phyloP scores from a whole-genome alignment of 495 filamentous ascomycete species.

The Aspergillus hancockii region DNA sequence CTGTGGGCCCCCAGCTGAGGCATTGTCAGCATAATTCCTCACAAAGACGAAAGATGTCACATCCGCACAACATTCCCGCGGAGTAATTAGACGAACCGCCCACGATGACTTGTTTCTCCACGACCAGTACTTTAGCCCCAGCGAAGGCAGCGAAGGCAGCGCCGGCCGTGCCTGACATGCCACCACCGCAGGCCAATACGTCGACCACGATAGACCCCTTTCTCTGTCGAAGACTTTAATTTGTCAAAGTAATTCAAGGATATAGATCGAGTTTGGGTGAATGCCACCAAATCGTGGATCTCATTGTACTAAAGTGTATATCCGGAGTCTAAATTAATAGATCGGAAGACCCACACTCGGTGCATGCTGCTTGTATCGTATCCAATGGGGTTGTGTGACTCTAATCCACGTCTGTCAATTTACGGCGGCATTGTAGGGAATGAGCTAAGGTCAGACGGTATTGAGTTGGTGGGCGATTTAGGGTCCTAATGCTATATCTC shows the following conservation, averaged over 20 bases:
- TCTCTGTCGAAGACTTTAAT: too few species aligned
- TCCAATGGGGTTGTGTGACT: too few species aligned
- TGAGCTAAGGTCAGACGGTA: too few species aligned
- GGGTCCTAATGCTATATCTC: too few species aligned
- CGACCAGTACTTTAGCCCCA: conserved; percentile 24
- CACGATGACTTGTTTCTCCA: conserved; percentile 25
- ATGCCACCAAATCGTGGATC: background rate
- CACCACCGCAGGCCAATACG: conserved; percentile 29
- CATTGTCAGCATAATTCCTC: background rate
- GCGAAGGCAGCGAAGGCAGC: conserved; percentile 27
- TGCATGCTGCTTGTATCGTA: too few species aligned
- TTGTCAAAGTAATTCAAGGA: too few species aligned
- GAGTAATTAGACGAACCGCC: conserved; percentile 30
- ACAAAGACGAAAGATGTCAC: background rate
- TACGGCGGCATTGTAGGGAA: too few species aligned
- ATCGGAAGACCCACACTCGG: conserved; percentile 3
- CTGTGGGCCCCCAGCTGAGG: conserved; percentile 26
- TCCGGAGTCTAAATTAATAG: conserved; percentile 18
- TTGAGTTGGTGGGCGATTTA: too few species aligned
- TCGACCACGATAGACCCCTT: too few species aligned
- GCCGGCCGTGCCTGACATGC: conserved; percentile 35
- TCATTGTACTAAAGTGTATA: background rate
- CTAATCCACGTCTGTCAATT: too few species aligned
- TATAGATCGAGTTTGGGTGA: too few species aligned
- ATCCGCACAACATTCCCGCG: conserved; percentile 32